phyloP scores from a whole-genome alignment of 192 early-diverging fungal species.

The Coemansia guatemalensis region DNA sequence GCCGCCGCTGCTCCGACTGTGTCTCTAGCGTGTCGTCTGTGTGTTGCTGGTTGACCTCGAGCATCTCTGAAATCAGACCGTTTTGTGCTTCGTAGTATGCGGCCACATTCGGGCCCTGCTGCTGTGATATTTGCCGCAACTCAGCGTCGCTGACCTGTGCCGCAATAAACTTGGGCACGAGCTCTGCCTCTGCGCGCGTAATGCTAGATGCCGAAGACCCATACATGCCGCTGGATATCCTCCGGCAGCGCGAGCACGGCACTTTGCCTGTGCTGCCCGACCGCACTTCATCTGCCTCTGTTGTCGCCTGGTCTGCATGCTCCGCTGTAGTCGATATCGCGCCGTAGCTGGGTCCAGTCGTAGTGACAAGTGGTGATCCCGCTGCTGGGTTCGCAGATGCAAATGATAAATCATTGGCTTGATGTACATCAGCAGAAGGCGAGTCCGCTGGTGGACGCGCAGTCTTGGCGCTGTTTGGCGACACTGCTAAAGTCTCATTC shows the following conservation, averaged over 20 bases:
- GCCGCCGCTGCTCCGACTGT: constrained; percentile 33
- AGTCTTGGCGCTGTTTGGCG: neutral
- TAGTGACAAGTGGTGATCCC: neutral
- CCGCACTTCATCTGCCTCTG: neutral
- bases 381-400: neutral
- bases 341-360: constrained; percentile 13
- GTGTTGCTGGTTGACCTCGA: constrained; percentile 50
- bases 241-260: constrained; percentile 20
- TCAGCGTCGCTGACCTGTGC: constrained; percentile 46
- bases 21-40: constrained; percentile 43
- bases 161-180: constrained; percentile 46
- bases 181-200: constrained; percentile 39
- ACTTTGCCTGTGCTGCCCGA: neutral
- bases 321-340: constrained; percentile 8
- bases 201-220: constrained; percentile 31
- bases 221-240: constrained; percentile 6
- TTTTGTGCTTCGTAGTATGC: constrained; percentile 54
- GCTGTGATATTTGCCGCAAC: constrained; percentile 27
- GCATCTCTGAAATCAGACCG: constrained; percentile 45
- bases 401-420: neutral
- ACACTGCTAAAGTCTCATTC: neutral
- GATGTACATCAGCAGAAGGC: neutral
- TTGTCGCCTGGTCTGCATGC: neutral
- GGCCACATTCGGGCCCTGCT: constrained; percentile 35
- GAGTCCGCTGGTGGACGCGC: neutral